Conservation (phyloP, 179 eudicot genomes). For the Nepenthes alata region DNA sequence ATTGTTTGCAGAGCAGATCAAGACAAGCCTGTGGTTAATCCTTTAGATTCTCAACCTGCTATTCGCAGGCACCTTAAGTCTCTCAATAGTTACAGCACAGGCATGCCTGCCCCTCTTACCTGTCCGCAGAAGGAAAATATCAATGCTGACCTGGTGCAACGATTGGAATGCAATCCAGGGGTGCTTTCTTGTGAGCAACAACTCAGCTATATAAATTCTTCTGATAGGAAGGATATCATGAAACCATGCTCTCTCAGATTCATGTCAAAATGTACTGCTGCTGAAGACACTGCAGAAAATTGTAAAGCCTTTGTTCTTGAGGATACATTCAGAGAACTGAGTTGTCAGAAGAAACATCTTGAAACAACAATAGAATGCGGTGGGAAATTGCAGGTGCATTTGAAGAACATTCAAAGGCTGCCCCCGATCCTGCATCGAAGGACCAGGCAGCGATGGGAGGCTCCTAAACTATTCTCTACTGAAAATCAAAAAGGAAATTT, state of each 20-base stretch:
- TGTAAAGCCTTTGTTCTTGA: constrained; percentile 3
- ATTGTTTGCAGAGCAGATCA: constrained; percentile 14
- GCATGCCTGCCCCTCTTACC: constrained; percentile 14
- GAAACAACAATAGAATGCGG: constrained; percentile 17
- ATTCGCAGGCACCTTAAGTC: constrained; percentile 31
- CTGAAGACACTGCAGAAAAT: constrained; percentile 15
- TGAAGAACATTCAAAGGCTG: constrained; percentile 17
- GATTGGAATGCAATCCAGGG: constrained; percentile 9
- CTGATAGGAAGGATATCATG: constrained; percentile 6
- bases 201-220: constrained; percentile 8
- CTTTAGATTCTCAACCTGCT: constrained; percentile 19
- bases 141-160: constrained; percentile 10
- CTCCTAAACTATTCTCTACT: constrained; percentile 21
- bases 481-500: constrained; percentile 14
- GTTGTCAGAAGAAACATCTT: constrained; percentile 5
- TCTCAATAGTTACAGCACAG: constrained; percentile 40
- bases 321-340: constrained; percentile 6
- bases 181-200: constrained; percentile 12
- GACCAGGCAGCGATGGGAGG: constrained; percentile 19
- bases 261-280: constrained; percentile 8
- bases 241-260: constrained; percentile 4
- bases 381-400: constrained; percentile 17
- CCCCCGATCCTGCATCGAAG: constrained; percentile 24
- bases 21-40: constrained; percentile 12
- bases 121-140: constrained; percentile 12